Percentiles rank a stretch among this genome's conserved stretches.
Conservation (phyloP, 345 rosid genomes). For the Salix dunnii region DNA sequence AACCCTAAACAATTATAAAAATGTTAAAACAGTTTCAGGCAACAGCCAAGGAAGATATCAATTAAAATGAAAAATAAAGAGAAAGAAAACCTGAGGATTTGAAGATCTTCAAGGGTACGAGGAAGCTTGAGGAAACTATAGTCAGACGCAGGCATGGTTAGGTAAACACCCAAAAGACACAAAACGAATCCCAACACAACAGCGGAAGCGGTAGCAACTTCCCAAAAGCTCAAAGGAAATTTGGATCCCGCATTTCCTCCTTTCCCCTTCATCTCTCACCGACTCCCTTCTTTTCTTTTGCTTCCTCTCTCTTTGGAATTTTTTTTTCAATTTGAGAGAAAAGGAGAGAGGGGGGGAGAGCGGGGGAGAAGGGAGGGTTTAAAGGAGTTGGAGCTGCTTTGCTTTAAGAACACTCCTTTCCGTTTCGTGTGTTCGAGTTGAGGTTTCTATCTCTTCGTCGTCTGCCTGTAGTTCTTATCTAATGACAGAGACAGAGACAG, state of each 20-base stretch:
- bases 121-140: conserved; percentile 95
- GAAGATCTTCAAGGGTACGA: conserved; percentile 80
- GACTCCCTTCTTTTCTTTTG: conserved; percentile 4
- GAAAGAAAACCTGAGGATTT: conserved; percentile 60
- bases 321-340: not conserved
- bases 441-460: not conserved
- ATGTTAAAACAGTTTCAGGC: not conserved
- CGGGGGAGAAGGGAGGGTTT: not conserved
- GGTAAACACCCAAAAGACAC: conserved; percentile 64
- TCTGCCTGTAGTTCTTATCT: not conserved
- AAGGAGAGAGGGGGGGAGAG: conserved; percentile 7
- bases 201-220: conserved; percentile 52
- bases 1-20: not conserved
- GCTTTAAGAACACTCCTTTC: conserved; percentile 27
- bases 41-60: not conserved
- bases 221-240: conserved; percentile 61
- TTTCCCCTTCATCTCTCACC: conserved; percentile 13
- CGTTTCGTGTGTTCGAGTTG: not conserved
- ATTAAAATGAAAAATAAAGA: not conserved
- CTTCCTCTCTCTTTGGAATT: not conserved
- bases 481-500: conserved; percentile 2
- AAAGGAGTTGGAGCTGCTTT: conserved; percentile 20
- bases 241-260: conserved; percentile 13
- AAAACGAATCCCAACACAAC: conserved; percentile 55
- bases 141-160: conserved; percentile 88